Evolutionary conservation across 129 eudicot genomes (phyloP).

Genomic region (Sambucus nigra): DNA sequence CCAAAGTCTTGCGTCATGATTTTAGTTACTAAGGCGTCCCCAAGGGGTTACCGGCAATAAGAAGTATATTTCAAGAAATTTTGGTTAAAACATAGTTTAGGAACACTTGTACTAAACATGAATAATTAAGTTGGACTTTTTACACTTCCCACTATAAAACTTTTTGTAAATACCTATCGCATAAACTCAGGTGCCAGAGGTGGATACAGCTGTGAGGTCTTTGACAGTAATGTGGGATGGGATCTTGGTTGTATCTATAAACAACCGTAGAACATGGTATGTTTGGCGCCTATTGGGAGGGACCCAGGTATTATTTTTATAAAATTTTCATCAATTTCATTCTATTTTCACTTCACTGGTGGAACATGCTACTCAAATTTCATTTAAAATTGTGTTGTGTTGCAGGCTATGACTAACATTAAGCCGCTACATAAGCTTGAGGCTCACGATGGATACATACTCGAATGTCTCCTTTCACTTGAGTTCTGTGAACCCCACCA

Average conservation of each 20-base stretch:
- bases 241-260: slow-evolving; percentile 91
- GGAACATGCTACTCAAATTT: slow-evolving; percentile 1
- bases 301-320: slow-evolving; percentile 51
- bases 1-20: no score
- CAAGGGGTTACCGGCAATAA: no score
- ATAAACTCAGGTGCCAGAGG: slow-evolving; percentile 80
- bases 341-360: background rate
- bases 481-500: slow-evolving; percentile 83
- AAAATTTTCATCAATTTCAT: background rate
- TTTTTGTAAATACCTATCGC: no score
- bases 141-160: no score
- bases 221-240: slow-evolving; percentile 99
- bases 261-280: slow-evolving; percentile 88
- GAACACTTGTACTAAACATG: no score
- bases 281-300: slow-evolving; percentile 92
- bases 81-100: no score
- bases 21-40: no score
- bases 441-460: slow-evolving; percentile 92
- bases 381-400: slow-evolving; percentile 11
- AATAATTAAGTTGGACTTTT: no score
- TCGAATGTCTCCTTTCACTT: slow-evolving; percentile 95
- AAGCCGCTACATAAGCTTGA: slow-evolving; percentile 96
- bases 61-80: no score
- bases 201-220: slow-evolving; percentile 94
- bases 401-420: slow-evolving; percentile 97